phyloP scores from a whole-genome alignment of 139 green algal species.

The Penium margaritaceum region DNA sequence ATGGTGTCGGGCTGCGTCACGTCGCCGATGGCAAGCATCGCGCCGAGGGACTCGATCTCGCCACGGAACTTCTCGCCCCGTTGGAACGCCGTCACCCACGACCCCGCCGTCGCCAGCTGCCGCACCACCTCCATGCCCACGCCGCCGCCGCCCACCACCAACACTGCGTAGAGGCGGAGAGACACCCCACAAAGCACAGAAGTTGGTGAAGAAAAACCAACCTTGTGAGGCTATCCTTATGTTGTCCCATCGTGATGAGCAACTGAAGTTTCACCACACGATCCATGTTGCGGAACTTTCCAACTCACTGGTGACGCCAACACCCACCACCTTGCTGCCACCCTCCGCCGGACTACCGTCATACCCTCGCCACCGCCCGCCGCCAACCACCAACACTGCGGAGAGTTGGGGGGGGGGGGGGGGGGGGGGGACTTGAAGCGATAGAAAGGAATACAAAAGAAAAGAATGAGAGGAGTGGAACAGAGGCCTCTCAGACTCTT shows the following conservation, averaged over 20 bases:
- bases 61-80: slow-evolving; percentile 51
- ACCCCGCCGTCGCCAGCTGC: slow-evolving; percentile 79
- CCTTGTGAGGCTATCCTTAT: too few species aligned
- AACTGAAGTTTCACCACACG: too few species aligned
- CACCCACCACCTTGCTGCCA: slow-evolving; percentile 90
- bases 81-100: slow-evolving; percentile 78
- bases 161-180: slow-evolving; percentile 45
- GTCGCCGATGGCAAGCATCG: slow-evolving; percentile 78
- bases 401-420: neutral
- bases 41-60: slow-evolving; percentile 90
- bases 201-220: too few species aligned
- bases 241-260: too few species aligned
- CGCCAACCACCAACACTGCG: slow-evolving; percentile 76
- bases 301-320: slow-evolving; percentile 63
- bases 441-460: slow-evolving; percentile 2
- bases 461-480: neutral
- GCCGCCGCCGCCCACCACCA: slow-evolving; percentile 80
- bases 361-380: slow-evolving; percentile 81
- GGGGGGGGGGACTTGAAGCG: neutral
- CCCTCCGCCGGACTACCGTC: slow-evolving; percentile 71
- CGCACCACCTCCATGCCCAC: slow-evolving; percentile 74
- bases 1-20: slow-evolving; percentile 66
- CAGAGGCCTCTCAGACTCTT: too few species aligned
- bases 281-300: slow-evolving; percentile 65
- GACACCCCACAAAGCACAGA: too few species aligned